A percentile compares a stretch with the other conserved stretches of the same genome.
Evolutionary conservation across 176 grass and related monocot genomes (phyloP).

Genomic region (Cenchrus americanus): DNA sequence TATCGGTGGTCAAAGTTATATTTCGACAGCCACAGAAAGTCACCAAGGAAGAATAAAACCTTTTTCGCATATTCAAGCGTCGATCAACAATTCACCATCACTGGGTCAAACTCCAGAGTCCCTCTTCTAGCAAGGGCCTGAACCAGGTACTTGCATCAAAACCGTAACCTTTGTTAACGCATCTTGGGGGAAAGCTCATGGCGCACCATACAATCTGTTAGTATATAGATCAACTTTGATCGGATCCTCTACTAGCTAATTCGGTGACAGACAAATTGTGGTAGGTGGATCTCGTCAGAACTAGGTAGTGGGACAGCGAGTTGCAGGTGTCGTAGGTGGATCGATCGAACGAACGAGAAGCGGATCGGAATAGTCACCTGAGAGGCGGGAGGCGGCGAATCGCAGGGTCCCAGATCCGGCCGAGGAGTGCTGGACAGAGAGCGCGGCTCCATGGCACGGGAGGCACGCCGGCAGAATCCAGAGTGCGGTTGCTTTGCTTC

Average conservation of each 20-base stretch:
- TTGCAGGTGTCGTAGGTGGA: slow-evolving; percentile 10
- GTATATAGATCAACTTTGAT: background rate
- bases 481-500: too few relatives aligned
- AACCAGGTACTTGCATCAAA: background rate
- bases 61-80: background rate
- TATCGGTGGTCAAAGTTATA: background rate
- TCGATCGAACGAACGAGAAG: background rate
- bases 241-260: background rate
- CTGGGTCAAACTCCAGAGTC: background rate
- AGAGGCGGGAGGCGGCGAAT: background rate
- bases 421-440: background rate
- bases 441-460: background rate
- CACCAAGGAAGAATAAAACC: background rate
- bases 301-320: background rate
- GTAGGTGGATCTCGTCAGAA: background rate
- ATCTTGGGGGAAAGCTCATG: too few relatives aligned
- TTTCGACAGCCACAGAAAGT: background rate
- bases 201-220: too few relatives aligned
- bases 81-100: background rate
- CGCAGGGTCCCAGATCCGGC: background rate
- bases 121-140: slow-evolving; percentile 4
- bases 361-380: slow-evolving; percentile 16
- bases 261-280: background rate
- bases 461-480: background rate
- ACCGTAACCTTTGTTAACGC: too few relatives aligned